Conservation (phyloP, 148 eudicot genomes). For the Silene uniflora region DNA sequence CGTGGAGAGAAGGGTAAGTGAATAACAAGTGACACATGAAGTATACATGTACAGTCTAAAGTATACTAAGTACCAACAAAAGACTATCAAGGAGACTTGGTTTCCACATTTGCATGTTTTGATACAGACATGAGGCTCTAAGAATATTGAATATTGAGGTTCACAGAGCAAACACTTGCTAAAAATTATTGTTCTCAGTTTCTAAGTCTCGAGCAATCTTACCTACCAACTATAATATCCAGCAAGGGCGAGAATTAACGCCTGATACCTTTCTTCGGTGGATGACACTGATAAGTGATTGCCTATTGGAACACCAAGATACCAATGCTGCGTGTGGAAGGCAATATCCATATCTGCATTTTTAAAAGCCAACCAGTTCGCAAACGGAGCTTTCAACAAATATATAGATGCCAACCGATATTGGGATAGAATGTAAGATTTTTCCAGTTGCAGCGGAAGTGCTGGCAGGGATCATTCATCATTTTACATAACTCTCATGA, state of each 20-base stretch:
- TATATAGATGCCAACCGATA: conserved; percentile 74
- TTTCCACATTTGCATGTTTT: conserved; percentile 26
- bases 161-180: conserved; percentile 42
- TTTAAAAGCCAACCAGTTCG: conserved; percentile 97
- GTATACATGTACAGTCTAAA: not conserved
- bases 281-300: conserved; percentile 71
- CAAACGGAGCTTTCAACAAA: conserved; percentile 74
- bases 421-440: conserved; percentile 51
- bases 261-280: conserved; percentile 88
- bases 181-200: conserved; percentile 50
- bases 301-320: conserved; percentile 94
- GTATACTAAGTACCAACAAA: conserved; percentile 10
- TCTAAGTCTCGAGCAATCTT: conserved; percentile 91
- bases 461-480: conserved; percentile 41
- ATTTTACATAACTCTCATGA: conserved; percentile 39
- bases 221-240: conserved; percentile 85
- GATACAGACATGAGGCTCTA: conserved; percentile 35
- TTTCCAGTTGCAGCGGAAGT: conserved; percentile 52
- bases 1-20: not conserved
- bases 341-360: conserved; percentile 95
- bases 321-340: conserved; percentile 77
- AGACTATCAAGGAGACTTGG: conserved; percentile 24
- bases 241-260: conserved; percentile 78
- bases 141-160: conserved; percentile 38
- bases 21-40: conserved; percentile 1